These are phyloP conservation scores for Colletotrichum sp. DNA, from an alignment of 2,329 filamentous ascomycete genomes.

Conservation along the genomic window DNA sequence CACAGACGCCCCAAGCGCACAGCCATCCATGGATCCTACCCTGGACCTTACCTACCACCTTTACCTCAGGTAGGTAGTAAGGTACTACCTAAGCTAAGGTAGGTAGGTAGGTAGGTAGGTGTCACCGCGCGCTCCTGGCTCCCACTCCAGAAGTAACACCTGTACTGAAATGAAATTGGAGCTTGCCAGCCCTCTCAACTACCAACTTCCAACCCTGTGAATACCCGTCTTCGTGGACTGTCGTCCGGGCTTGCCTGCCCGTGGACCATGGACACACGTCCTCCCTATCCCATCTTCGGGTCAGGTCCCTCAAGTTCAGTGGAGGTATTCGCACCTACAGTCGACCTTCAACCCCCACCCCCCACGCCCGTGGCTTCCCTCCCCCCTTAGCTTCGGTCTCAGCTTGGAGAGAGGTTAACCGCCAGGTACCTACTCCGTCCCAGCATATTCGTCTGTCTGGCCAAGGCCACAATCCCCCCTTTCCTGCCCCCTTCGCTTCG, in stretches of 20 bases:
- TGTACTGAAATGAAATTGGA: background rate
- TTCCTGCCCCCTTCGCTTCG: background rate
- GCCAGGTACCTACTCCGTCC: background rate
- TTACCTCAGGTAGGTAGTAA: too few species aligned
- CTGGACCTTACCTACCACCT: background rate
- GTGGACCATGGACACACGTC: too few species aligned
- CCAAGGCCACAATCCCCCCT: background rate
- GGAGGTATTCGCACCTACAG: background rate
- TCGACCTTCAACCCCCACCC: background rate
- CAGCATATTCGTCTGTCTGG: background rate
- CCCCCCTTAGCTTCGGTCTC: background rate
- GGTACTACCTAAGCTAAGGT: too few species aligned
- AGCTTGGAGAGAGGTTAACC: background rate
- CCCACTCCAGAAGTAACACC: background rate
- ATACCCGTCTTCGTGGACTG: background rate
- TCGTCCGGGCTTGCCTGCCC: background rate
- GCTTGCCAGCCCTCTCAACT: background rate
- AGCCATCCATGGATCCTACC: background rate
- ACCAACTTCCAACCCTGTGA: background rate
- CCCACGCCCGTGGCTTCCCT: background rate
- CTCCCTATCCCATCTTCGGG: background rate
- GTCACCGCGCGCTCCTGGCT: background rate
- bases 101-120: background rate
- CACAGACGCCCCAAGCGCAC: constrained; percentile 6
- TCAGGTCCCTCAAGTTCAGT: background rate